Evolutionary conservation across 164 flowering plant genomes (phyloP), one percentile per base, ranked within the genome.

Genomic region (Amborella trichopoda): DNA sequence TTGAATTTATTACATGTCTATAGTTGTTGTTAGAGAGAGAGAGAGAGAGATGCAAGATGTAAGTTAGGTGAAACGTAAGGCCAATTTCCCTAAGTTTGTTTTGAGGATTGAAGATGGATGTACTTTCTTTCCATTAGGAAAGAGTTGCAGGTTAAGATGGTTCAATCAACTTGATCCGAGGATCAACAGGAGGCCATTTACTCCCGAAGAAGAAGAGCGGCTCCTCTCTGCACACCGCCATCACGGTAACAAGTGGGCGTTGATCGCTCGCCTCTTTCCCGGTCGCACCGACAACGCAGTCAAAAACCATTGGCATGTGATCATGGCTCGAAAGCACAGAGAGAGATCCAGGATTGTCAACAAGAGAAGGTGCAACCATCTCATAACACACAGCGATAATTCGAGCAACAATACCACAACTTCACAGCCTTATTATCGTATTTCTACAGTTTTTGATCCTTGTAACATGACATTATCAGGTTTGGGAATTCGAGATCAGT

Each of bases 261-360:
- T 78, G 8, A 86, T 86, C 28, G 80, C 95, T 3, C 64, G 89
- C 16, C 65, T 80, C 3, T 86, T 86, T 49, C 91, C 91, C 0
- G 95, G 95, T 2, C 60, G 95, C 45, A 86, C 95, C 0, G 95
- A 86, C 23, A 86, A 86, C 44, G 88, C 89, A 0, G 93, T 86
- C 38, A 86, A 86, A 75, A 86, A 86, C 25, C 95, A 86, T 38
- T 86, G 93, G 91, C 95, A 86, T 51, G 95, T 86, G 2, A 75
- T 86, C 46, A 86, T 80, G 89, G 89, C 95, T 3, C 67, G 93
- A 51, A 75, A 60, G 54, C 84, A 76, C 46, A 70, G 90, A 37
- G 81, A 87, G 40, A 56, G 69, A n/a, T n/a, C n/a, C n/a, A n/a
- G n/a, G n/a, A n/a, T n/a, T n/a, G n/a, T n/a, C n/a, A n/a, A n/a